Evolutionary conservation across 805 yeast species (phyloP).

Genomic region (Cyberlindnera samutprakarnensis): DNA sequence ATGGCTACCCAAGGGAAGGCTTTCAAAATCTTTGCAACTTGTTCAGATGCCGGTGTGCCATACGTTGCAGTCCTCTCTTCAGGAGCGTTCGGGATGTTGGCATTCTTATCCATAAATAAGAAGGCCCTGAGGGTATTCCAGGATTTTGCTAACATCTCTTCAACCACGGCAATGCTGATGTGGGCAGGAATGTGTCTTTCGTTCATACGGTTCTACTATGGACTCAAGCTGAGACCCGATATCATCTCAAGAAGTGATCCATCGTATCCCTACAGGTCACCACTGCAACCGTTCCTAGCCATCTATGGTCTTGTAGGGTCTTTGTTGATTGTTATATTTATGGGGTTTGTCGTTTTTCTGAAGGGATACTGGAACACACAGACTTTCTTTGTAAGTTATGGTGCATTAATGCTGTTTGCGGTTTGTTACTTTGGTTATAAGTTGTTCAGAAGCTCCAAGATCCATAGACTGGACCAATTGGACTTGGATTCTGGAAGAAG

Average conservation of each 20-base stretch:
- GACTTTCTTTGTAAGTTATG: slow-evolving; percentile 59
- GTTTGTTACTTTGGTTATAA: slow-evolving; percentile 49
- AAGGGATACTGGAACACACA: slow-evolving; percentile 50
- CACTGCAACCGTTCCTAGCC: slow-evolving; percentile 64
- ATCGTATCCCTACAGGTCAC: slow-evolving; percentile 61
- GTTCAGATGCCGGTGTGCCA: slow-evolving; percentile 64
- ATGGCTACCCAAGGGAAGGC: slow-evolving; percentile 50
- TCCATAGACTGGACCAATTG: slow-evolving; percentile 62
- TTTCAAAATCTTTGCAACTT: slow-evolving; percentile 48
- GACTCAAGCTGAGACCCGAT: slow-evolving; percentile 53
- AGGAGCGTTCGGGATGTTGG: slow-evolving; percentile 50
- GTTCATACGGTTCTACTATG: slow-evolving; percentile 56
- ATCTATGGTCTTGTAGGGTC: slow-evolving; percentile 54
- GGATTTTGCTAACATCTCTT: slow-evolving; percentile 56
- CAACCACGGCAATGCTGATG: slow-evolving; percentile 69
- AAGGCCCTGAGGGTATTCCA: slow-evolving; percentile 58
- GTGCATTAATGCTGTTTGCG: slow-evolving; percentile 47
- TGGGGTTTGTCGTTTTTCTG: slow-evolving; percentile 59
- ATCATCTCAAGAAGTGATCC: slow-evolving; percentile 55
- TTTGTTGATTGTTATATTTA: slow-evolving; percentile 38
- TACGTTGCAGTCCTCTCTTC: slow-evolving; percentile 60
- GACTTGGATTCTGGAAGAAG: slow-evolving; percentile 82
- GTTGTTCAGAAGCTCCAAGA: slow-evolving; percentile 50
- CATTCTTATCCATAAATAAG: slow-evolving; percentile 52
- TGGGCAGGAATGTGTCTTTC: slow-evolving; percentile 72